A percentile compares a stretch with the other conserved stretches of the same genome.
These are phyloP conservation scores for Pseudohyphozyma bogoriensis DNA, from an alignment of 768 basidiomycete species.

Conservation along the genomic window DNA sequence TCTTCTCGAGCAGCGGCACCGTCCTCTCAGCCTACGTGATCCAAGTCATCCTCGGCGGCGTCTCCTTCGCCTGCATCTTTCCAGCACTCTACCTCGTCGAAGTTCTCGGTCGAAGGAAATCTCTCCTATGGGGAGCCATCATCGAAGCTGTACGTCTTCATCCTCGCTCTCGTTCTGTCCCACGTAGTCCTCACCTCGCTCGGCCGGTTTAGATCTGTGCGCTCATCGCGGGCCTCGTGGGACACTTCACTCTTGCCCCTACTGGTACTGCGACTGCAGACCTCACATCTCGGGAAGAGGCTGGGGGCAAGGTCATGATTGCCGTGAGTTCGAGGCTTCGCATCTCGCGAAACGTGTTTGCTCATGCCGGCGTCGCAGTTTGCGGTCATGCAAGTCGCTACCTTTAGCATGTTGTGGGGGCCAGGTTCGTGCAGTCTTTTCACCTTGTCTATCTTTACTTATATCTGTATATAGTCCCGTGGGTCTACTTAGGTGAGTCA, in stretches of 20 bases:
- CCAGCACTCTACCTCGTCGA: slow-evolving; percentile 65
- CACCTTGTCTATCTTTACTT: neutral
- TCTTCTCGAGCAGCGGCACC: slow-evolving; percentile 66
- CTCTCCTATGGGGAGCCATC: slow-evolving; percentile 55
- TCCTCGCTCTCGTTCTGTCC: neutral
- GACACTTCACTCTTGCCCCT: slow-evolving; percentile 57
- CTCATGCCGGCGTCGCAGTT: slow-evolving; percentile 62
- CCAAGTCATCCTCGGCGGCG: slow-evolving; percentile 62
- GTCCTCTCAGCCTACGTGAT: slow-evolving; percentile 65
- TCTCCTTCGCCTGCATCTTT: slow-evolving; percentile 60
- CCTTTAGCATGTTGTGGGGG: neutral
- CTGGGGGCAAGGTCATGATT: slow-evolving; percentile 58
- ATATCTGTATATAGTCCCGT: neutral
- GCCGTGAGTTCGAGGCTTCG: slow-evolving; percentile 44
- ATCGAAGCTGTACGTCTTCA: slow-evolving; percentile 43
- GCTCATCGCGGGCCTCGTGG: slow-evolving; percentile 52
- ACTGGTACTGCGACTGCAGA: slow-evolving; percentile 40
- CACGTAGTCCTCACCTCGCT: neutral
- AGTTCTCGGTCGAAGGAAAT: slow-evolving; percentile 63
- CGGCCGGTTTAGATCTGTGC: slow-evolving; percentile 13
- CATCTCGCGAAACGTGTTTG: slow-evolving; percentile 50
- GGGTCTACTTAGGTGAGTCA: neutral
- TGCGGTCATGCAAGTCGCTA: slow-evolving; percentile 53
- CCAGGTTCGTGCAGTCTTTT: neutral
- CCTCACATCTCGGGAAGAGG: slow-evolving; percentile 47